Evolutionary conservation across 2,329 filamentous ascomycete species (phyloP).

Genomic region (Polychaeton citri): DNA sequence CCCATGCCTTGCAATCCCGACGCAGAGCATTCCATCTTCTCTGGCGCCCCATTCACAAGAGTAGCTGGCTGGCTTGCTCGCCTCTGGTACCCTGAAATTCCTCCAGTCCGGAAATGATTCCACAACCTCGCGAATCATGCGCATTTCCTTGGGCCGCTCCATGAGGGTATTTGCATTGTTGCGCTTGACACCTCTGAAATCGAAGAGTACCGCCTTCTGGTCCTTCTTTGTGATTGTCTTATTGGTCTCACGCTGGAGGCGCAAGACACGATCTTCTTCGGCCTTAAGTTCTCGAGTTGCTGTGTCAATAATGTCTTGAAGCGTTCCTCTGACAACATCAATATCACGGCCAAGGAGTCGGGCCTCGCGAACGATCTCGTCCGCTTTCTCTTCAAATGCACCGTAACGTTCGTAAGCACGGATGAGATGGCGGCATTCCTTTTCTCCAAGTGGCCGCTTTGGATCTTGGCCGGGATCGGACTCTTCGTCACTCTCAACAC

Average conservation of each 20-base stretch:
- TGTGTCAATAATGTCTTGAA: conserved; percentile 66
- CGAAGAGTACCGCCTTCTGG: conserved; percentile 90
- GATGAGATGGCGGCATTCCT: conserved; percentile 85
- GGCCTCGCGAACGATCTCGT: conserved; percentile 79
- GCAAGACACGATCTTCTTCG: conserved; percentile 50
- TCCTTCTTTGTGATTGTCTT: conserved; percentile 91
- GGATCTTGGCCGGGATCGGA: conserved; percentile 54
- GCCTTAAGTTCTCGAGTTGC: conserved; percentile 59
- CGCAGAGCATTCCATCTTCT: conserved; percentile 92
- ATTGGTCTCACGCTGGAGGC: conserved; percentile 55
- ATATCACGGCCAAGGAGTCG: conserved; percentile 71
- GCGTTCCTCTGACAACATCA: conserved; percentile 61
- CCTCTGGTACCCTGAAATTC: conserved; percentile 77
- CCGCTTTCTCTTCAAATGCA: conserved; percentile 72
- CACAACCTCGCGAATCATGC: conserved; percentile 64
- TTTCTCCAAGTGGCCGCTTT: conserved; percentile 76
- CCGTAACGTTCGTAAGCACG: conserved; percentile 84
- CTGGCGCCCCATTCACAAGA: conserved; percentile 82
- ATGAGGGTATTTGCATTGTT: conserved; percentile 92
- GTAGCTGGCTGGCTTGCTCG: conserved; percentile 84
- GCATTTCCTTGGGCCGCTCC: conserved; percentile 80
- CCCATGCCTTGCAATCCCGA: conserved; percentile 84
- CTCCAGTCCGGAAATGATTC: conserved; percentile 51
- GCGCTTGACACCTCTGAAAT: conserved; percentile 85
- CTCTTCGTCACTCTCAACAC: conserved; percentile 30